Conservation (phyloP, 2,329 filamentous ascomycete species). For the Gnomoniopsis smithogilvyi region DNA sequence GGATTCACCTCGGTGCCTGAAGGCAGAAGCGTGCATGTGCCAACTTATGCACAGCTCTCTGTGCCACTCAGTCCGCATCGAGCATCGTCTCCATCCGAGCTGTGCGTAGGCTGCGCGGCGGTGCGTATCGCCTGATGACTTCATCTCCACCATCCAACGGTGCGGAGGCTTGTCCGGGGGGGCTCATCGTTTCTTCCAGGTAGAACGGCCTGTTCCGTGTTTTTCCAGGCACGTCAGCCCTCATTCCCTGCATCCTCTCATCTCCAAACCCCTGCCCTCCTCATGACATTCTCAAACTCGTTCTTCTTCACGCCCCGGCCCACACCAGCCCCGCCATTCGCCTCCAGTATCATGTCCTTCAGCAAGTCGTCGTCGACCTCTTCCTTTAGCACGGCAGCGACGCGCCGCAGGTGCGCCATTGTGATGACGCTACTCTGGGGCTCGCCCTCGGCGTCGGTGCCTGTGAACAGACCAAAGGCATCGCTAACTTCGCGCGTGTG, state of each 20-base stretch:
- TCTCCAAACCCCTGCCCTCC: slow-evolving; percentile 81
- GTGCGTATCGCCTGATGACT: too few relatives aligned
- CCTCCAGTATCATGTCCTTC: slow-evolving; percentile 92
- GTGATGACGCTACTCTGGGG: slow-evolving; percentile 59
- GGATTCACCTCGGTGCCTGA: too few relatives aligned
- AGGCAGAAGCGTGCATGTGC: too few relatives aligned
- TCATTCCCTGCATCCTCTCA: slow-evolving; percentile 66
- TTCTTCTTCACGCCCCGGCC: slow-evolving; percentile 68
- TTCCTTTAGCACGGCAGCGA: slow-evolving; percentile 80
- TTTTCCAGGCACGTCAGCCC: background rate
- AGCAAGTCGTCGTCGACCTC: slow-evolving; percentile 79
- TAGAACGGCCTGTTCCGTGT: too few relatives aligned
- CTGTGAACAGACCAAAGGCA: slow-evolving; percentile 79
- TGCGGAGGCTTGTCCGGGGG: too few relatives aligned
- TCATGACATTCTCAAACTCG: slow-evolving; percentile 87
- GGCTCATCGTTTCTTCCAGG: too few relatives aligned
- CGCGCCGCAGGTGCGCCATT: slow-evolving; percentile 70
- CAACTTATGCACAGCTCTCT: too few relatives aligned
- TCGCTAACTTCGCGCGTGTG: slow-evolving; percentile 69
- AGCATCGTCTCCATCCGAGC: too few relatives aligned
- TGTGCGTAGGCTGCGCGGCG: too few relatives aligned
- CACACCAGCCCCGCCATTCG: slow-evolving; percentile 75
- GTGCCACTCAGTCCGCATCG: too few relatives aligned
- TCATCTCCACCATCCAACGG: too few relatives aligned
- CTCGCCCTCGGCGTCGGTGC: slow-evolving; percentile 34